Evolutionary conservation across 2,329 filamentous ascomycete genomes (phyloP), one percentile per base, ranked within the genome.

Genomic region (Arthroderma sp.): DNA sequence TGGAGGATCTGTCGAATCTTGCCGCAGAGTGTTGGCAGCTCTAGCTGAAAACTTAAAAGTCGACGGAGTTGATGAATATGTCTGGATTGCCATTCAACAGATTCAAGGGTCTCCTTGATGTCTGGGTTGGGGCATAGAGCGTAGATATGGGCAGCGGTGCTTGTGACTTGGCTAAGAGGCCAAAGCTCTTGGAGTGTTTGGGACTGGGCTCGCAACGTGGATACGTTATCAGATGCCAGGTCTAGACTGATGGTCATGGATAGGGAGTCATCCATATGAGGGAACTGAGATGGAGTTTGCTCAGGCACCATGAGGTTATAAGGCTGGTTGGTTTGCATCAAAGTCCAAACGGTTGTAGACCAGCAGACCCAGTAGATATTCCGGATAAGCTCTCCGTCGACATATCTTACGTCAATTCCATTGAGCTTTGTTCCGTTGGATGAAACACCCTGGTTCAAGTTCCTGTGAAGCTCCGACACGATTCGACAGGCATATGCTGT

Each of bases 241-340:
- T 46, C 44, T 2, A 46, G 39, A 27, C 44, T 40, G 36, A 46
- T 46, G 28, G 40, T 46, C 34, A 46, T 41, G n/a, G 44, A 46
- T 3, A 40, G 33, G 4, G 44, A 46, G 4, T 46, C 44, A 22
- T 46, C 44, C 29, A 46, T 29, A 34, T 42, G 39, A 5, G 44
- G 44, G 29, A 46, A 46, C n/a, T 46, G 44, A n/a, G 44, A 42
- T 9, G 44, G 44, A 10, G 40, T 46, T 38, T 46, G 44, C 31
- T 46, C 44, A 10, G 44, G 44, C 6, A 40, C 22, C 9, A 46
- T 36, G 29, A 41, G 28, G 22, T 40, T 42, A 36, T 42, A 46
- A 15, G 44, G 44, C 29, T 46, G 44, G 44, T 46, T 40, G 10
- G 42, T 41, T 29, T 46, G 44, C 44, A 46, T 46, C 44, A 46